Evolutionary conservation across 1,284 basidiomycete species (phyloP), one percentile per base, ranked within the genome.

Genomic region (Trametes polyzona): DNA sequence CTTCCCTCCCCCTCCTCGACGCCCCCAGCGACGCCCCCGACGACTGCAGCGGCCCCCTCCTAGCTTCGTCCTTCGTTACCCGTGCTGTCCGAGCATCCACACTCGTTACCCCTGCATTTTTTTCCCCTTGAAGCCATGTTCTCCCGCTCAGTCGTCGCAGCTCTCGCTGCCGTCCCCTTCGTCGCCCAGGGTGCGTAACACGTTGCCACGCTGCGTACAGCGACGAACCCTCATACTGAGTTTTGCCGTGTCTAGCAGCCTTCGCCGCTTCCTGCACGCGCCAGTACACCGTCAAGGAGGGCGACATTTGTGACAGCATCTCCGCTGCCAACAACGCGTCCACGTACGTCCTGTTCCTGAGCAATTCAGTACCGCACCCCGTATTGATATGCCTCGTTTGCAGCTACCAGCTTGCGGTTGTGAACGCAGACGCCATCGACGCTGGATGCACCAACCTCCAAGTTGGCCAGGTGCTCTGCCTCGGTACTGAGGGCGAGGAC

Each of bases 291-390:
- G 78, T 89, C 47, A 65, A 81, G 62, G 66, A 66, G 1, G 84
- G 83, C 51, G 89, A 91, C 66, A 80, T 76, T 52, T 92, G 88
- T 67, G 87, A 91, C 74, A 67, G 69, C 61, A 90, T 91, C 69
- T 89, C 87, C 56, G 80, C 81, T 33, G 77, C 80, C 17, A 69
- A 88, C 41, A 79, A 82, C 49, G 86, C 81, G 55, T 89, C 89
- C 26, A 89, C 88, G 83, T 88, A 66, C 48, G 79, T 73, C 12
- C 59, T 19, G 26, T 30, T 39, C 33, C 17, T 17, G n/a, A 36
- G 12, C 4, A 7, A 27, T 16, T 9, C 26, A 11, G 24, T 7
- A 17, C 12, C 37, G 52, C 16, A 21, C 19, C 21, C 24, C 37
- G 36, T 27, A 60, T 61, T 30, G 64, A 62, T 47, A 35, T 3